phyloP scores from a whole-genome alignment of 1,284 basidiomycete species.

The Laetiporus sulphureus region DNA sequence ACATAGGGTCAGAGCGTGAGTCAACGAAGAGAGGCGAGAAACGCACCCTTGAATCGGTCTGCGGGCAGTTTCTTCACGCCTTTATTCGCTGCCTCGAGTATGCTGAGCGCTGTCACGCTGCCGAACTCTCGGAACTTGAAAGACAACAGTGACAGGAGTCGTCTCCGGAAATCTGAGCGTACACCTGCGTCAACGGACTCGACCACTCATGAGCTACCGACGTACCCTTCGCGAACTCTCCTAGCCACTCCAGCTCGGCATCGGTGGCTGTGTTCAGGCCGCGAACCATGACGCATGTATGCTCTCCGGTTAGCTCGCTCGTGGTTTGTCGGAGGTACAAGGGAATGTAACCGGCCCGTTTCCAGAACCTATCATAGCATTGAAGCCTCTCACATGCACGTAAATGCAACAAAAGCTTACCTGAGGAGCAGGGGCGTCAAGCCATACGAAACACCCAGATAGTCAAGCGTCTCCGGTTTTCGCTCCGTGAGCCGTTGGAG shows the following conservation, averaged over 20 bases:
- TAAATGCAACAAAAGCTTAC: constrained; percentile 25
- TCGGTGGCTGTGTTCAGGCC: constrained; percentile 68
- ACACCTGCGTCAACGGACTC: neutral
- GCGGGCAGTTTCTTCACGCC: constrained; percentile 52
- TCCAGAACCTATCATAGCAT: constrained; percentile 76
- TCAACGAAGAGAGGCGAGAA: neutral
- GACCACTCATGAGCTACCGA: neutral
- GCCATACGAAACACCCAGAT: constrained; percentile 95
- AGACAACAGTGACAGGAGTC: constrained; percentile 86
- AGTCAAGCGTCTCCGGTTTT: constrained; percentile 89
- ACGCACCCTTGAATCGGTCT: constrained; percentile 39
- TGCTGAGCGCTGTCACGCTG: constrained; percentile 79
- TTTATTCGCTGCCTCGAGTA: constrained; percentile 79
- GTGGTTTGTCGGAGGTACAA: constrained; percentile 91
- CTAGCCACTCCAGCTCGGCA: constrained; percentile 72
- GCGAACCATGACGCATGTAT: constrained; percentile 90
- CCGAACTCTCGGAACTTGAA: constrained; percentile 95
- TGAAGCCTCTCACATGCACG: neutral
- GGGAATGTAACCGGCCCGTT: constrained; percentile 86
- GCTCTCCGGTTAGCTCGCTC: constrained; percentile 95
- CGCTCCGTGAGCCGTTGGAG: constrained; percentile 88
- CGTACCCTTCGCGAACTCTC: constrained; percentile 85
- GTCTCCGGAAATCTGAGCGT: constrained; percentile 77
- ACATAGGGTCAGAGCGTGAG: neutral
- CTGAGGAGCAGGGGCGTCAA: constrained; percentile 84